Percentiles rank a stretch among this genome's conserved stretches.
Conservation (phyloP, 257 asterid genomes). For the Solanum sejunctum region DNA sequence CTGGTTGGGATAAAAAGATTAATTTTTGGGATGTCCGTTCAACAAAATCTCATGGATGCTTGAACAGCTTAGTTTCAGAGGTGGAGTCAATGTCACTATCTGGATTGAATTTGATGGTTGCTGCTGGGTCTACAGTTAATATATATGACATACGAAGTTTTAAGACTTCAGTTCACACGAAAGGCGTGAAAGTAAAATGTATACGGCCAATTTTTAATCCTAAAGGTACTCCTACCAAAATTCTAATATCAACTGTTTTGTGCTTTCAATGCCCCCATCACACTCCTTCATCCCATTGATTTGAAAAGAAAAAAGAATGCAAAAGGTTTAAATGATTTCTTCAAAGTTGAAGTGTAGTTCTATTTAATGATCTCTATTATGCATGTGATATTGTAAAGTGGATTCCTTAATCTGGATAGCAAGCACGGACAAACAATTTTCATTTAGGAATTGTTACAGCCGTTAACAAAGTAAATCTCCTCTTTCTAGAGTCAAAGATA, state of each 20-base stretch:
- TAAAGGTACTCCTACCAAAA: constrained; percentile 44
- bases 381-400: neutral
- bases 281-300: neutral
- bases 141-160: constrained; percentile 60
- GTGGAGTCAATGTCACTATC: constrained; percentile 68
- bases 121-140: constrained; percentile 49
- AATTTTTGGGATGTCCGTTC: constrained; percentile 76
- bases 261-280: neutral
- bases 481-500: neutral
- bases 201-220: constrained; percentile 49
- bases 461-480: neutral
- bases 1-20: constrained; percentile 76
- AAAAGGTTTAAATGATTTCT: neutral
- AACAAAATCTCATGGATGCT: constrained; percentile 24
- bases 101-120: constrained; percentile 52
- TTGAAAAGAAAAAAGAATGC: neutral
- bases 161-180: constrained; percentile 18
- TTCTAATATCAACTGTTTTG: neutral
- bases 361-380: neutral
- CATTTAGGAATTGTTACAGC: neutral
- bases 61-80: constrained; percentile 30
- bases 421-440: neutral
- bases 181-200: constrained; percentile 49
- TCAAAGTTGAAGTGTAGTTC: neutral
- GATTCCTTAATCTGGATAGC: neutral